Evolutionary conservation across 805 yeast genomes (phyloP), one percentile per base, ranked within the genome.

Genomic region (Cyberlindnera mississippiensis): DNA sequence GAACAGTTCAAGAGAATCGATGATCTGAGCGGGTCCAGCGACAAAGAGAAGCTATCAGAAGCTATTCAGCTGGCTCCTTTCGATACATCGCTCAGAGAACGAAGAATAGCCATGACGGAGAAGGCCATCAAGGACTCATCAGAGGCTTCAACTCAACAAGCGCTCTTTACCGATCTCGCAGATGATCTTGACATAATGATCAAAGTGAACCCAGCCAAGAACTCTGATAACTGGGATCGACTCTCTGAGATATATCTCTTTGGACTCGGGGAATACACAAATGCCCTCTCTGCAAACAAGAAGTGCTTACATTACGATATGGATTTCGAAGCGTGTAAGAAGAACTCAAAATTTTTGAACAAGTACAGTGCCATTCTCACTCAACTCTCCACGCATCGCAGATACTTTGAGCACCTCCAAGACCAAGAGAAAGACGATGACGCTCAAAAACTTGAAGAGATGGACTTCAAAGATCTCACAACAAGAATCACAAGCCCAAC

Each of bases 281-380:
- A 69, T 19, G 73, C 84, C 0, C 62, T 75, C 52, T 68, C 61
- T 44, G 68, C 71, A 30, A 67, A 82, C 19, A 75, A 82, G 50
- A 79, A 75, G 48, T 89, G 97, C 59, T 65, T 91, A 37, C 79
- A 84, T 41, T 72, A 78, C 33, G 91, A 91, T 60, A 85, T 87
- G 61, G 96, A 87, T 48, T 74, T 72, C 49, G 64, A 64, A 20
- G 64, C 62, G 3, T 88, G 96, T 60, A 77, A 80, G 24, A 63
- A 56, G 14, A 54, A 73, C 24, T 74, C 85, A 10, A 75, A 81
- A 51, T 60, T 79, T n/a, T 66, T 66, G 42, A 67, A 75, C 24
- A 75, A 72, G 44, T 63, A 79, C 45, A 62, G 57, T 29, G 34
- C 24, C 38, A 42, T 53, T 47, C 57, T 53, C 34, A 56, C 33